phyloP scores from a whole-genome alignment of 169 alveolate genomes.

The Eimeria necatrix region DNA sequence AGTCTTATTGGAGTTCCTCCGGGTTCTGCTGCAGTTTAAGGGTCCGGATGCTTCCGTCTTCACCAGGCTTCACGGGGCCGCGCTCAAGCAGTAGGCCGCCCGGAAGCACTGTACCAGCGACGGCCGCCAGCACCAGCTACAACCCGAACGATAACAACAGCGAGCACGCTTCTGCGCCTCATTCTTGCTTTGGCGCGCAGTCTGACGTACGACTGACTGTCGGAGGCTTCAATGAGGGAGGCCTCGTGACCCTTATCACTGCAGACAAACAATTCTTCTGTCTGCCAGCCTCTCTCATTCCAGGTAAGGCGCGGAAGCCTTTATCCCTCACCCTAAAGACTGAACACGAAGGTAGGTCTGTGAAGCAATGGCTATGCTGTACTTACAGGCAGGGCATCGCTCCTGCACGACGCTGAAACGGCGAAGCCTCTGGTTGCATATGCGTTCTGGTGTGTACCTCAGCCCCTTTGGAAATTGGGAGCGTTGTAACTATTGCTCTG shows the following conservation, averaged over 20 bases:
- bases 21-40: not conserved
- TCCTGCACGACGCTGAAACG: no score
- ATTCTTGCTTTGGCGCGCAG: not conserved
- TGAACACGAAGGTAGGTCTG: no score
- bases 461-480: slow-evolving; percentile 9
- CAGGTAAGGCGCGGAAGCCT: not conserved
- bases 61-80: not conserved
- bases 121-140: not conserved
- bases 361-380: no score
- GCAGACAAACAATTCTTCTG: slow-evolving; percentile 6
- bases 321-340: no score
- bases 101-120: not conserved
- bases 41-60: not conserved
- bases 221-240: not conserved
- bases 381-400: no score
- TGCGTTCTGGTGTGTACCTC: slow-evolving; percentile 6
- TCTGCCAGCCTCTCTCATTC: slow-evolving; percentile 1
- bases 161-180: not conserved
- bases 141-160: not conserved
- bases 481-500: not conserved
- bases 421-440: no score
- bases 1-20: not conserved
- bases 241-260: not conserved
- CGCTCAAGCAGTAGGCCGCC: not conserved
- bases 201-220: not conserved